These are phyloP conservation scores for Penicilliopsis zonata DNA, from an alignment of 495 filamentous ascomycete species.

Conservation along the genomic window DNA sequence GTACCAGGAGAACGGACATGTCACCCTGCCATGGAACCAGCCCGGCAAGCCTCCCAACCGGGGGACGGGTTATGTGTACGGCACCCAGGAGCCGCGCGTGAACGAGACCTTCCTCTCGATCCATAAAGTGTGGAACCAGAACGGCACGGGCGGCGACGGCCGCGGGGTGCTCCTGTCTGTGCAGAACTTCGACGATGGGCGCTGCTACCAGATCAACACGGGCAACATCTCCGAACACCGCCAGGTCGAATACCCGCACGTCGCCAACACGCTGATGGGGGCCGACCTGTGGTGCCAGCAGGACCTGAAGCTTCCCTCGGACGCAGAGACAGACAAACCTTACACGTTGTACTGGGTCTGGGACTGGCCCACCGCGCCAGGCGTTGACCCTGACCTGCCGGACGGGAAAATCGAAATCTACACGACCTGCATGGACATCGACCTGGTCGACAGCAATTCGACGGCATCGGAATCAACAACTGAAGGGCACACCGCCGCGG, in stretches of 20 bases:
- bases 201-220: constrained; percentile 62
- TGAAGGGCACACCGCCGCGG: neutral
- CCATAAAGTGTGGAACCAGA: constrained; percentile 58
- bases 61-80: constrained; percentile 73
- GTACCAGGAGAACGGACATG: constrained; percentile 84
- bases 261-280: constrained; percentile 29
- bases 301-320: constrained; percentile 55
- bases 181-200: constrained; percentile 71
- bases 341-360: constrained; percentile 87
- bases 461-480: constrained; percentile 7
- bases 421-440: constrained; percentile 70
- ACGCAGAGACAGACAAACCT: constrained; percentile 36
- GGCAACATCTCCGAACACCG: constrained; percentile 41
- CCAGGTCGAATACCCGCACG: constrained; percentile 35
- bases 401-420: constrained; percentile 58
- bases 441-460: constrained; percentile 32
- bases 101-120: constrained; percentile 56
- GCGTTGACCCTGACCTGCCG: constrained; percentile 30
- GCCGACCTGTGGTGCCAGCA: constrained; percentile 62
- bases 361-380: constrained; percentile 63
- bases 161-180: constrained; percentile 61
- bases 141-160: constrained; percentile 65
- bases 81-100: constrained; percentile 51
- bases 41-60: constrained; percentile 52
- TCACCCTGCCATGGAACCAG: constrained; percentile 50